phyloP scores from a whole-genome alignment of 2,329 filamentous ascomycete species.

The Alternaria sp. region DNA sequence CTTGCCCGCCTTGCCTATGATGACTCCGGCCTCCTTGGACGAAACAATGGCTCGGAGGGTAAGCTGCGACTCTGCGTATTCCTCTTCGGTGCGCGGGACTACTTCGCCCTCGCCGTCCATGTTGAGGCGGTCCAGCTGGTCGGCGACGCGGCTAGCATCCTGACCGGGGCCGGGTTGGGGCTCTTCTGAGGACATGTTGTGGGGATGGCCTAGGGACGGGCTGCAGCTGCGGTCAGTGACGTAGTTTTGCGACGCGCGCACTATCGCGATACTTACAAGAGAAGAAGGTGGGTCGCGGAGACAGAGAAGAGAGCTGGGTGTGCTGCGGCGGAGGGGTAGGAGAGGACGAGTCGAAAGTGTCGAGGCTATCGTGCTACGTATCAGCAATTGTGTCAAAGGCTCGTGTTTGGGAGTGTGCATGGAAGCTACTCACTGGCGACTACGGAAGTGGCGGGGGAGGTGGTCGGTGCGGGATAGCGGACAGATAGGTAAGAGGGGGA shows the following conservation, averaged over 20 bases:
- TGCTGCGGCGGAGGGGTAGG: conserved; percentile 8
- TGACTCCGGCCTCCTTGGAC: conserved; percentile 97
- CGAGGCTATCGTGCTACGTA: conserved; percentile 23
- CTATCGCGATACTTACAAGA: conserved; percentile 25
- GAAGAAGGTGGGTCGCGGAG: conserved; percentile 9
- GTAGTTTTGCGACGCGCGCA: conserved; percentile 25
- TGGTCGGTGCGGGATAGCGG: conserved; percentile 38
- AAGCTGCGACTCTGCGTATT: conserved; percentile 90
- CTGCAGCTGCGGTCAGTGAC: conserved; percentile 38
- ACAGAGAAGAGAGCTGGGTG: conserved; percentile 3
- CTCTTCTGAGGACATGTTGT: conserved; percentile 53
- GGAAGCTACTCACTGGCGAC: conserved; percentile 38
- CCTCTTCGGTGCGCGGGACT: conserved; percentile 90
- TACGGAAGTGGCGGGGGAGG: conserved; percentile 45
- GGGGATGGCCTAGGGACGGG: conserved; percentile 40
- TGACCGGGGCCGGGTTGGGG: conserved; percentile 38
- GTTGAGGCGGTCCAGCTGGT: conserved; percentile 52
- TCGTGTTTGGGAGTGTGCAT: conserved; percentile 17
- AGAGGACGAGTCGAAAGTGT: conserved; percentile 8
- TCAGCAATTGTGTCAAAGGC: conserved; percentile 31
- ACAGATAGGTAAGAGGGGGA: conserved; percentile 14
- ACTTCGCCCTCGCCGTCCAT: conserved; percentile 66
- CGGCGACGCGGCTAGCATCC: conserved; percentile 48
- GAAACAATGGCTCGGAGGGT: conserved; percentile 97
- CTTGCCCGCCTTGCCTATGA: conserved; percentile 98